phyloP scores from a whole-genome alignment of 2,329 filamentous ascomycete species.

The Epichloe coenophiala region DNA sequence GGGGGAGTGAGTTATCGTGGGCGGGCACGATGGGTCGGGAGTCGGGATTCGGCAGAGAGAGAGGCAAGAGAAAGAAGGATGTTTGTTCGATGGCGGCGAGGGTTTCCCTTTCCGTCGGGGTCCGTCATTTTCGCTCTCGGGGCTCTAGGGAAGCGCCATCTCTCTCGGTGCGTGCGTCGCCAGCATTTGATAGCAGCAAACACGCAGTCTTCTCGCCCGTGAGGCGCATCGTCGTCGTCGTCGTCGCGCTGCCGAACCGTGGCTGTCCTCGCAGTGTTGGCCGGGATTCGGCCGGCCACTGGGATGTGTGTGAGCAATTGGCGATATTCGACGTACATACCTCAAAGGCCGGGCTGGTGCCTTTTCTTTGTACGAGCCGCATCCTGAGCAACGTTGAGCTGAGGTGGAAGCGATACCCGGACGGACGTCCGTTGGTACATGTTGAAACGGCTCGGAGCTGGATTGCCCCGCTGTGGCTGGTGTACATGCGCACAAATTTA shows the following conservation, averaged over 20 bases:
- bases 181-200: no score
- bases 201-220: no score
- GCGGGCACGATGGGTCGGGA: background rate
- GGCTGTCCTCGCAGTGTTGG: background rate
- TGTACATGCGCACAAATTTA: no score
- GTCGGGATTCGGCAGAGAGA: background rate
- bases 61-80: background rate
- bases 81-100: background rate
- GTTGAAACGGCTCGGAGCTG: background rate
- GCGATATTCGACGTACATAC: background rate
- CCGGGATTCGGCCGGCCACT: background rate
- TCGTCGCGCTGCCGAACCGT: no score
- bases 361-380: background rate
- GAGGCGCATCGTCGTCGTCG: no score
- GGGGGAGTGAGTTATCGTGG: background rate
- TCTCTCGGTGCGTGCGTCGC: no score
- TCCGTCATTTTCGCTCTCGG: background rate
- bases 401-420: background rate
- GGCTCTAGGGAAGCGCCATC: no score
- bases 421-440: background rate
- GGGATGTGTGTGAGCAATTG: background rate
- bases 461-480: background rate
- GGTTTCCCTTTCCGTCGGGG: background rate
- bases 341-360: background rate
- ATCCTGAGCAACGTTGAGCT: background rate